phyloP scores from a whole-genome alignment of 192 early-diverging fungal species.

The Coemansia biformis region DNA sequence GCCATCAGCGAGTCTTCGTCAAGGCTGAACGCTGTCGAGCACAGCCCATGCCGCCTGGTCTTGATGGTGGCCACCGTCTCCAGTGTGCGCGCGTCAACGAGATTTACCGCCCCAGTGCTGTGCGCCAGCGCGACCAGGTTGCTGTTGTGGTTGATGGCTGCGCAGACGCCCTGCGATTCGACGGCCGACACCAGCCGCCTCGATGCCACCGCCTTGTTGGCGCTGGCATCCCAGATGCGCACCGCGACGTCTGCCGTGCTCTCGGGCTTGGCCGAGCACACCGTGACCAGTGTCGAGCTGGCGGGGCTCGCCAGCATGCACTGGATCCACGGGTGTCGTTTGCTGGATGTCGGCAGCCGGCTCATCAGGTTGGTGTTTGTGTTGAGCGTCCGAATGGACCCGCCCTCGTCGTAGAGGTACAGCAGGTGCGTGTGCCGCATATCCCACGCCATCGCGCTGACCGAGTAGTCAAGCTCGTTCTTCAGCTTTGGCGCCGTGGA shows the following conservation, averaged over 20 bases:
- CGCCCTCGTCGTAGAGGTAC: slow-evolving; percentile 44
- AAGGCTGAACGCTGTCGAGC: slow-evolving; percentile 31
- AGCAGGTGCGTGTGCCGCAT: slow-evolving; percentile 40
- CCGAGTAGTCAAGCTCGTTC: slow-evolving; percentile 46
- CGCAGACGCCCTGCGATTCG: slow-evolving; percentile 42
- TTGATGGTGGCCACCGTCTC: slow-evolving; percentile 32
- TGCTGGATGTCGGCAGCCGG: slow-evolving; percentile 13
- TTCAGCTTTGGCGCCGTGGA: slow-evolving; percentile 34
- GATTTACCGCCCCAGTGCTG: slow-evolving; percentile 28
- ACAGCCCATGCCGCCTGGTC: slow-evolving; percentile 31
- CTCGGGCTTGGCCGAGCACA: slow-evolving; percentile 42
- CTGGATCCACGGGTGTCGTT: slow-evolving; percentile 39
- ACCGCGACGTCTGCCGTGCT: slow-evolving; percentile 29
- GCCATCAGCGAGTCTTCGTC: slow-evolving; percentile 40
- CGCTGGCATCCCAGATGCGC: slow-evolving; percentile 45
- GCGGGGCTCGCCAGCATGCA: slow-evolving; percentile 32
- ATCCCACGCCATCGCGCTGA: slow-evolving; percentile 49
- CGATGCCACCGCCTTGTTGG: slow-evolving; percentile 18
- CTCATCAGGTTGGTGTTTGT: slow-evolving; percentile 43
- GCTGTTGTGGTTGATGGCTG: slow-evolving; percentile 47
- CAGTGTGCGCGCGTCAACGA: slow-evolving; percentile 38
- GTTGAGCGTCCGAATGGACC: slow-evolving; percentile 44
- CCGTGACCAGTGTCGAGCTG: slow-evolving; percentile 35
- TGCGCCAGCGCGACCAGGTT: slow-evolving; percentile 35
- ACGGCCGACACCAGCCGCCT: slow-evolving; percentile 13